Base-by-base conservation (phyloP, 139 green algal genomes). In the Nannochloris sp. region DNA sequence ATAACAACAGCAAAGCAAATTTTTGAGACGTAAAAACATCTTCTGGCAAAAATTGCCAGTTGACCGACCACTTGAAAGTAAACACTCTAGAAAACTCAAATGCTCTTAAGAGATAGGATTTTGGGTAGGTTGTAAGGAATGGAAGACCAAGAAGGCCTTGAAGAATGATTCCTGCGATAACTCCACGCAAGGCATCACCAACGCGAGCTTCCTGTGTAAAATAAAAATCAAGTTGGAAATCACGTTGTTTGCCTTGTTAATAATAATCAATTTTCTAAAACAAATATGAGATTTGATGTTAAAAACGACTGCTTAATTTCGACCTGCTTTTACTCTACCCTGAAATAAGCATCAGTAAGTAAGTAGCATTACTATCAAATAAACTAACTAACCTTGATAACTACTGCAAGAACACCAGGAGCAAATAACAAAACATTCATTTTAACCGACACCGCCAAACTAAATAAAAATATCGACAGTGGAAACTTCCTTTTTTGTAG, bases 391-490 rank as follows among this genome's bases (percentile, higher is more conserved):
- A 73, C 79, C 62, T 72, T 88, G 33, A 95, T 34, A 13, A 89
- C 35, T 3, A 89, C 60, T 2, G 87, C 44, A 27, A 90, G 64
- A 23, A 94, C 78, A 3, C 76, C 51, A 1, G 89, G 89, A 34
- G 81, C 81, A 48, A 92, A 77, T 13, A 96, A 74, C 30, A 96
- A 79, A 33, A 89, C 79, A 55, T 90, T 95, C 89, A 96, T 96
- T 68, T 96, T 96, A 31, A 96, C 74, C 2, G 83, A 91, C 25
- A 96, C 84, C 3, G 73, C 88, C 29, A 68, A 58, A 47, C 68
- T 82, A 67, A 79, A 89, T 7, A 77, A 7, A 46, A 81, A 9
- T 10, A 86, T 47, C 0, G 81, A 51, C 6, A 39, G 27, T 3
- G 55, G 31, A 56, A 53, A 73, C 4, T 68, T 69, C 19, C 61